Conservation (phyloP, 345 rosid genomes). For the Euclidium syriacum region DNA sequence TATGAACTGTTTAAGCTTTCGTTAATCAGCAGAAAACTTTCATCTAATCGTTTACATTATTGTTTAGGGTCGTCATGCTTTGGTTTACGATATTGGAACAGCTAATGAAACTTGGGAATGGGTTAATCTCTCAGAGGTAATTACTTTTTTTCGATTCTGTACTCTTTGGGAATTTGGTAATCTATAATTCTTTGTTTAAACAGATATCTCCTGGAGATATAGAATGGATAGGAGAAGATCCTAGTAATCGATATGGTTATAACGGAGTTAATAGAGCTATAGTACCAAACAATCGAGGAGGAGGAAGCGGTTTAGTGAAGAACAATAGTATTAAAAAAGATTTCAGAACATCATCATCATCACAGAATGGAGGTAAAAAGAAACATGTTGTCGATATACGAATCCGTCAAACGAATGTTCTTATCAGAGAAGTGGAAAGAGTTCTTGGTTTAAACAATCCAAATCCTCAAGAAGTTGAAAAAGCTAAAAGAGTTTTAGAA, state of each 20-base stretch:
- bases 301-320: slow-evolving; percentile 52
- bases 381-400: slow-evolving; percentile 50
- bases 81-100: slow-evolving; percentile 79
- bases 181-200: neutral
- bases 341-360: slow-evolving; percentile 46
- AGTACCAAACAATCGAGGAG: slow-evolving; percentile 47
- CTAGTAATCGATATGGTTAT: slow-evolving; percentile 48
- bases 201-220: slow-evolving; percentile 85
- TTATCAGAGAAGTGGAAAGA: slow-evolving; percentile 83
- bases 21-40: slow-evolving; percentile 11
- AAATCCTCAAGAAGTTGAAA: slow-evolving; percentile 73
- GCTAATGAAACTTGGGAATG: slow-evolving; percentile 86
- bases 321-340: slow-evolving; percentile 70
- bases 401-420: slow-evolving; percentile 66
- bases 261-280: slow-evolving; percentile 49
- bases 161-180: neutral
- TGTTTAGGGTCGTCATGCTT: slow-evolving; percentile 79
- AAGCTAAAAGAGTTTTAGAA: slow-evolving; percentile 73
- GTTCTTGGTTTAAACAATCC: slow-evolving; percentile 57
- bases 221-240: slow-evolving; percentile 71
- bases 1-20: no score
- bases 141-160: neutral
- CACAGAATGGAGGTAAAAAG: slow-evolving; percentile 81
- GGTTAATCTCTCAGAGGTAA: slow-evolving; percentile 85
- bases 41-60: neutral